Percentiles rank a stretch among this genome's conserved stretches.
These are phyloP conservation scores for Dactylellina cionopaga DNA, from an alignment of 2,329 filamentous ascomycete genomes.

Conservation along the genomic window DNA sequence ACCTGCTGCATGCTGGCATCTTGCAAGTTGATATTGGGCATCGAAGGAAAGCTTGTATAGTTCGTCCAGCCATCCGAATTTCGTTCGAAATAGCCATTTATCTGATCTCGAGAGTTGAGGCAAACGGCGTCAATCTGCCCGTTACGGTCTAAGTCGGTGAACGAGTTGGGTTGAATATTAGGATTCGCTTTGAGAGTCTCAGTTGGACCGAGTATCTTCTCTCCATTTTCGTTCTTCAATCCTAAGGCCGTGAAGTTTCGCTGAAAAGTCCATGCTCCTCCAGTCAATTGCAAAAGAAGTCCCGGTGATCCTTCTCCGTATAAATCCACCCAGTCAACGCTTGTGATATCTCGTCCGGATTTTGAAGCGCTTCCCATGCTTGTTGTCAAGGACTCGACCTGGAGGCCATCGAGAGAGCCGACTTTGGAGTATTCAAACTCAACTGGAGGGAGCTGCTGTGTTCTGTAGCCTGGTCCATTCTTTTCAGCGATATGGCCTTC, in stretches of 20 bases:
- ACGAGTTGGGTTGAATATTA: background rate
- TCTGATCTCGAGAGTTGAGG: background rate
- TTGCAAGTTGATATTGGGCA: background rate
- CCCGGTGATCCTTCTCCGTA: conserved; percentile 56
- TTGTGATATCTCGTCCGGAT: conserved; percentile 19
- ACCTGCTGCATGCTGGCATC: conserved; percentile 15
- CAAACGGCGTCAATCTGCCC: background rate
- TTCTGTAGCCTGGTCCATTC: background rate
- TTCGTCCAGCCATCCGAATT: background rate
- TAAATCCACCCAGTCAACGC: conserved; percentile 55
- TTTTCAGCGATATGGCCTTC: background rate
- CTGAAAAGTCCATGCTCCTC: conserved; percentile 52
- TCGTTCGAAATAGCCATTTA: background rate
- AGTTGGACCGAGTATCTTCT: background rate
- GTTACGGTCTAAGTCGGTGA: background rate
- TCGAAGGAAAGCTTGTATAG: background rate
- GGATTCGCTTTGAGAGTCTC: background rate
- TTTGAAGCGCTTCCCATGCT: background rate
- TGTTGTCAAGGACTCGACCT: background rate
- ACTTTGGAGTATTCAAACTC: background rate
- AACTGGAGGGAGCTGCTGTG: background rate
- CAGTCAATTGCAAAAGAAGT: conserved; percentile 30
- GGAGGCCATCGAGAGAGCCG: background rate
- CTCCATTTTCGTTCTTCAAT: background rate
- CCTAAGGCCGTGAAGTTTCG: conserved; percentile 30